phyloP scores from a whole-genome alignment of 2,329 filamentous ascomycete species.

The Endocalyx cinctus region DNA sequence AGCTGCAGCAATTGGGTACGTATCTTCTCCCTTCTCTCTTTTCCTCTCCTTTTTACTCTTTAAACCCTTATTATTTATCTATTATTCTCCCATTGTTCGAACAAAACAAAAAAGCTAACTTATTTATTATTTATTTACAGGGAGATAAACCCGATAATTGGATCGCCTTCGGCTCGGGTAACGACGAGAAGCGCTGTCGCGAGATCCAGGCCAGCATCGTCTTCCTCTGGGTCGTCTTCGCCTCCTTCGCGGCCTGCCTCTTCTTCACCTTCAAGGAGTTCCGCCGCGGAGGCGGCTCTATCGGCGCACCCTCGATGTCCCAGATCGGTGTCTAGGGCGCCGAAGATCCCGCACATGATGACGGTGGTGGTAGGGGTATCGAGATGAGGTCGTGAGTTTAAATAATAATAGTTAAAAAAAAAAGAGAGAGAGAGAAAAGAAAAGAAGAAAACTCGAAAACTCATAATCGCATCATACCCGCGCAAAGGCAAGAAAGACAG shows the following conservation, averaged over 20 bases:
- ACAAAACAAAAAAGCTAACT: slow-evolving; percentile 8
- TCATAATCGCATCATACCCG: no score
- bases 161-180: slow-evolving; percentile 58
- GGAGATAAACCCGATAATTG: slow-evolving; percentile 40
- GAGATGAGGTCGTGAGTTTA: no score
- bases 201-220: slow-evolving; percentile 70
- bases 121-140: slow-evolving; percentile 22
- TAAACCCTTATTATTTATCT: no score
- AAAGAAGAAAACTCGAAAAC: no score
- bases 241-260: slow-evolving; percentile 52
- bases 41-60: background rate
- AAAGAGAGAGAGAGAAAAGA: no score
- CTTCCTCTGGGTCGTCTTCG: slow-evolving; percentile 78
- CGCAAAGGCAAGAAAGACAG: no score
- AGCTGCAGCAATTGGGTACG: slow-evolving; percentile 60
- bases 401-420: no score
- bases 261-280: slow-evolving; percentile 51
- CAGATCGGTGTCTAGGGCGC: slow-evolving; percentile 45
- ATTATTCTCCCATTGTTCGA: background rate
- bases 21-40: slow-evolving; percentile 7
- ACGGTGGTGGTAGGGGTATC: background rate
- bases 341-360: slow-evolving; percentile 10
- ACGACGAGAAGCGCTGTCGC: slow-evolving; percentile 63
- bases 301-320: slow-evolving; percentile 48
- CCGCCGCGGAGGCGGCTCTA: slow-evolving; percentile 44